Percentiles rank a stretch among this genome's conserved stretches.
phyloP scores from a whole-genome alignment of 2,329 filamentous ascomycete species.

The Alternaria longipes region DNA sequence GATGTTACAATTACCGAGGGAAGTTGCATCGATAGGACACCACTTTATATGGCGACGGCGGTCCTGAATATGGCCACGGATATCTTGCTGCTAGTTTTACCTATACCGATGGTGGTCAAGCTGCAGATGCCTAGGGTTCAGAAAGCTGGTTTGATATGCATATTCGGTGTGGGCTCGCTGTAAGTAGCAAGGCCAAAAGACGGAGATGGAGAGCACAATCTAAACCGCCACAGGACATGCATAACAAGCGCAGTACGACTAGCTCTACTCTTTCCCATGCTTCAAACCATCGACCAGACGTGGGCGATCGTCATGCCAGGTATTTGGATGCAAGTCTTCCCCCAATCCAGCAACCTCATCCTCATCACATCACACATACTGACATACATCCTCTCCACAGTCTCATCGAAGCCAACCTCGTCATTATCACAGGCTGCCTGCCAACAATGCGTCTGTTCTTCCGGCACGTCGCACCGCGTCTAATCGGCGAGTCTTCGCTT shows the following conservation, averaged over 20 bases:
- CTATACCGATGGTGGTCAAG: conserved; percentile 30
- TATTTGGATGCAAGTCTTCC: conserved; percentile 20
- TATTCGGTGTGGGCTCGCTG: conserved; percentile 31
- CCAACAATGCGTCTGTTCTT: conserved; percentile 55
- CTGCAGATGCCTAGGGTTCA: conserved; percentile 26
- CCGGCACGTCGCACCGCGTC: conserved; percentile 46
- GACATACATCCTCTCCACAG: conserved; percentile 17
- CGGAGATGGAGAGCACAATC: neutral
- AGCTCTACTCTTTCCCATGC: conserved; percentile 17
- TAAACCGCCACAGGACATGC: conserved; percentile 8
- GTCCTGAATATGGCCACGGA: conserved; percentile 33
- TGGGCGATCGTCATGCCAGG: conserved; percentile 27
- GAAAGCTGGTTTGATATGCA: conserved; percentile 28
- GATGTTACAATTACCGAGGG: conserved; percentile 27
- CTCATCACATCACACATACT: neutral
- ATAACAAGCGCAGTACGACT: conserved; percentile 20
- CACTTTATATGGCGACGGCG: conserved; percentile 33
- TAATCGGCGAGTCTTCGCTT: conserved; percentile 22
- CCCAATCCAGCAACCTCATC: neutral
- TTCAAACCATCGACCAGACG: conserved; percentile 18
- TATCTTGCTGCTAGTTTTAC: conserved; percentile 26
- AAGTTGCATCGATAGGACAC: conserved; percentile 28
- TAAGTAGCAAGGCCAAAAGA: neutral
- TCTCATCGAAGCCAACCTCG: conserved; percentile 53
- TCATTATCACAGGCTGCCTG: conserved; percentile 55